These are phyloP conservation scores for Solanum rostratum DNA, from an alignment of 257 asterid species.

Conservation along the genomic window DNA sequence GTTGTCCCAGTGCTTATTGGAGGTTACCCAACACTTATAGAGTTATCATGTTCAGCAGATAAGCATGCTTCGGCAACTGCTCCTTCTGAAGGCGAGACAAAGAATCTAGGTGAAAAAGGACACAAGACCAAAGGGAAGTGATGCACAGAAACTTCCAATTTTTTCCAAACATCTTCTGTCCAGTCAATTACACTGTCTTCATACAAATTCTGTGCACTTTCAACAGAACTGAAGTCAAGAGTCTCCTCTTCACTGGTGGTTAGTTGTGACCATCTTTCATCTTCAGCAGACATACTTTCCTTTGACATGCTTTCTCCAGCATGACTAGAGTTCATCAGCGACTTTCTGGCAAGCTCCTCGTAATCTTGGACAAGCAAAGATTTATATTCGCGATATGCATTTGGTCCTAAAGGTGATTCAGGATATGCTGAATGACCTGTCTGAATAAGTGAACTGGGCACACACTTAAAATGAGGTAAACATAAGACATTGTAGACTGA, in stretches of 20 bases:
- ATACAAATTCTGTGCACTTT: conserved; percentile 22
- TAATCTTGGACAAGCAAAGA: conserved; percentile 78
- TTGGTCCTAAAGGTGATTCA: conserved; percentile 95
- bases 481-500: background rate
- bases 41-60: conserved; percentile 59
- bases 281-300: conserved; percentile 33
- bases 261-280: conserved; percentile 66
- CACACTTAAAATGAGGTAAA: background rate
- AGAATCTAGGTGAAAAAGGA: conserved; percentile 84
- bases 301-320: conserved; percentile 14
- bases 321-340: conserved; percentile 13
- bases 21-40: conserved; percentile 85
- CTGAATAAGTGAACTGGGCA: conserved; percentile 23
- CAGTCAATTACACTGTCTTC: conserved; percentile 23
- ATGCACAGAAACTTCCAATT: conserved; percentile 57
- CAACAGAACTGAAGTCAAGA: conserved; percentile 21
- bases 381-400: conserved; percentile 83
- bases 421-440: conserved; percentile 85
- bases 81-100: conserved; percentile 96
- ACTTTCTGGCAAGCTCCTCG: conserved; percentile 71
- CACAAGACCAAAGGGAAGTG: conserved; percentile 85
- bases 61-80: conserved; percentile 75
- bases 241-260: conserved; percentile 37
- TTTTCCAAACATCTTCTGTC: conserved; percentile 39
- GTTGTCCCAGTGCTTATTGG: conserved; percentile 59